Percentiles rank a stretch among this genome's conserved stretches.
phyloP scores from a whole-genome alignment of 768 basidiomycete species.

The Rhizopogon vulgaris region DNA sequence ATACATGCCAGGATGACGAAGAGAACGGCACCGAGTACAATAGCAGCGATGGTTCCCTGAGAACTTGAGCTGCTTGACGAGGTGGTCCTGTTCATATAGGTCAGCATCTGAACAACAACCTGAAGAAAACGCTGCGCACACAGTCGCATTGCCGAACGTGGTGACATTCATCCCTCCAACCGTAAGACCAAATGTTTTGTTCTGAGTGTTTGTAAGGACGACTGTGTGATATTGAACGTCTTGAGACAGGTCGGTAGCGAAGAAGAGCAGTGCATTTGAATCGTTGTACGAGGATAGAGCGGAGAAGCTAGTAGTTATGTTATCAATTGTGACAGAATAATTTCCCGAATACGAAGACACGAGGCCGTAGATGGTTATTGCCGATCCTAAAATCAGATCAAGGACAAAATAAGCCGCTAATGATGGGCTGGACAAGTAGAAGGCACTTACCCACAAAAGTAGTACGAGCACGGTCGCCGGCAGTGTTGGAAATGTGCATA shows the following conservation, averaged over 20 bases:
- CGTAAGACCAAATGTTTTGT: slow-evolving; percentile 41
- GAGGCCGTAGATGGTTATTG: slow-evolving; percentile 54
- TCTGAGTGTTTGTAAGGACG: slow-evolving; percentile 50
- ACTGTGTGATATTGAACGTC: slow-evolving; percentile 38
- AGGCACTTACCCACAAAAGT: slow-evolving; percentile 41
- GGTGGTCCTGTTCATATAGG: slow-evolving; percentile 12
- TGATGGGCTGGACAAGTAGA: background rate
- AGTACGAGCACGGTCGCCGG: slow-evolving; percentile 39
- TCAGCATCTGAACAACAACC: slow-evolving; percentile 1
- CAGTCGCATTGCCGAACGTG: slow-evolving; percentile 28
- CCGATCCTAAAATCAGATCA: slow-evolving; percentile 40
- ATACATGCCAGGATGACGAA: slow-evolving; percentile 39
- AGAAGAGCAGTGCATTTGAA: slow-evolving; percentile 53
- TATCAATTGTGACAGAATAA: slow-evolving; percentile 54
- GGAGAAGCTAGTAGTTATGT: slow-evolving; percentile 40
- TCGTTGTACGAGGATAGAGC: slow-evolving; percentile 49
- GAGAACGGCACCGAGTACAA: slow-evolving; percentile 51
- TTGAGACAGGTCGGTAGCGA: slow-evolving; percentile 53
- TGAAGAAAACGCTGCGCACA: slow-evolving; percentile 19
- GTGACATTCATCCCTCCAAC: slow-evolving; percentile 48
- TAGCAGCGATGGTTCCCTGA: slow-evolving; percentile 60
- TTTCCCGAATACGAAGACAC: slow-evolving; percentile 52
- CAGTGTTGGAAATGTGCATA: slow-evolving; percentile 28
- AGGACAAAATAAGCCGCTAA: background rate
- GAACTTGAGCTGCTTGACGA: slow-evolving; percentile 24